A percentile compares a stretch with the other conserved stretches of the same genome.
Conservation (phyloP, 1,284 basidiomycete genomes). For the Leccinum olivaceoglutinosum region DNA sequence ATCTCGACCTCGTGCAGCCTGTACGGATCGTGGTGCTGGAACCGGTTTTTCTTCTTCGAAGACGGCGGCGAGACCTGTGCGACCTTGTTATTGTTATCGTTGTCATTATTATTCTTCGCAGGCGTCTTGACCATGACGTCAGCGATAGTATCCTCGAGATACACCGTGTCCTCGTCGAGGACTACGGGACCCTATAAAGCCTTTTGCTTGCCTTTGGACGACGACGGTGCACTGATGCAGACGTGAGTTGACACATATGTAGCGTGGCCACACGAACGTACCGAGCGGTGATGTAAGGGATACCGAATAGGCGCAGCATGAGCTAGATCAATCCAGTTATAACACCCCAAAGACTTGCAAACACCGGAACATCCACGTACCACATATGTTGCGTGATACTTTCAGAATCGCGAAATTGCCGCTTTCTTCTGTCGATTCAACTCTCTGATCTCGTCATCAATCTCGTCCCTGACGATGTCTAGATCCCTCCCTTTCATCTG, state of each 20-base stretch:
- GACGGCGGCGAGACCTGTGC: slow-evolving; percentile 39
- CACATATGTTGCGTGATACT: slow-evolving; percentile 96
- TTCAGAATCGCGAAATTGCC: slow-evolving; percentile 87
- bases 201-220: too few relatives aligned
- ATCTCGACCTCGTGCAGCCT: slow-evolving; percentile 71
- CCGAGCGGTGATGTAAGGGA: slow-evolving; percentile 91
- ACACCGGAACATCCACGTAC: slow-evolving; percentile 34
- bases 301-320: slow-evolving; percentile 90
- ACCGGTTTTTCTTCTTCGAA: slow-evolving; percentile 50
- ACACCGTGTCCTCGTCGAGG: too few relatives aligned
- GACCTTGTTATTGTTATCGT: too few relatives aligned
- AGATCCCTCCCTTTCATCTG: slow-evolving; percentile 83
- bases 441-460: slow-evolving; percentile 85
- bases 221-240: too few relatives aligned
- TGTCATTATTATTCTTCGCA: too few relatives aligned
- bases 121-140: too few relatives aligned
- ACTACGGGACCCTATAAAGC: too few relatives aligned
- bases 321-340: slow-evolving; percentile 38
- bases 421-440: slow-evolving; percentile 83
- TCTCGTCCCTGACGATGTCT: slow-evolving; percentile 78
- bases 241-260: too few relatives aligned
- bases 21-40: slow-evolving; percentile 82
- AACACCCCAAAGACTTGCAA: not conserved
- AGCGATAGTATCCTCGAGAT: too few relatives aligned
- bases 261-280: too few relatives aligned